Base-by-base conservation (phyloP, 345 rosid species). In the Geranium brycei region DNA sequence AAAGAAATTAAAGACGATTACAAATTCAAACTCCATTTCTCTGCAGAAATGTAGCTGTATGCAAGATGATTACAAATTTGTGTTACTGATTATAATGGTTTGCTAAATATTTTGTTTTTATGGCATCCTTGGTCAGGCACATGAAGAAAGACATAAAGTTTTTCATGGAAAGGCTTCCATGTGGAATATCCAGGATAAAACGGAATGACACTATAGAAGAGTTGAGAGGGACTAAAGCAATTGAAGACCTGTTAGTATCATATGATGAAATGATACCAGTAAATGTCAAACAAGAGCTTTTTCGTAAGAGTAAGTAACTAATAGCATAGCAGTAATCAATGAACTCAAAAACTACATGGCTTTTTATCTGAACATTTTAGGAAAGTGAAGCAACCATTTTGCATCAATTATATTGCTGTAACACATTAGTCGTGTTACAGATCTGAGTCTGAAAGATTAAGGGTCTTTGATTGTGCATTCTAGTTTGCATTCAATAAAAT, bases 261-360 rank as follows among this genome's bases (percentile, higher is more conserved):
- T 83, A 83, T 62, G 82, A 72, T 18, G 92, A 86, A 71, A 82
- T 86, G 89, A 74, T 83, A 68, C 81, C 86, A 4, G 85, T 72
- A 13, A 71, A 65, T 62, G 66, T 76, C 8, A 19, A 17, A 17
- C 35, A 53, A 10, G 58, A 66, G n/a, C 19, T 31, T 11, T 32
- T 72, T n/a, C 28, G 60, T 19, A 38, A 13, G 19, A 64, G 87
- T 86, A 64, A 69, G 77, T 73, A 57, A 51, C 19, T 31, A 19
- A 18, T 40, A 31, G 19, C 19, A 57, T 2, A 16, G 4, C 3
- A 23, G n/a, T 19, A 31, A 64, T 51, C 10, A 17, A 30, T 51
- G 31, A 17, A 19, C 4, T 35, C 1, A 57, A 14, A 23, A 19
- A 18, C 8, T 57, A 51, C 23, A 32, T 17, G 18, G 55, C 62